Conservation (phyloP, 768 basidiomycete species). For the Panaeolus cyanescens region DNA sequence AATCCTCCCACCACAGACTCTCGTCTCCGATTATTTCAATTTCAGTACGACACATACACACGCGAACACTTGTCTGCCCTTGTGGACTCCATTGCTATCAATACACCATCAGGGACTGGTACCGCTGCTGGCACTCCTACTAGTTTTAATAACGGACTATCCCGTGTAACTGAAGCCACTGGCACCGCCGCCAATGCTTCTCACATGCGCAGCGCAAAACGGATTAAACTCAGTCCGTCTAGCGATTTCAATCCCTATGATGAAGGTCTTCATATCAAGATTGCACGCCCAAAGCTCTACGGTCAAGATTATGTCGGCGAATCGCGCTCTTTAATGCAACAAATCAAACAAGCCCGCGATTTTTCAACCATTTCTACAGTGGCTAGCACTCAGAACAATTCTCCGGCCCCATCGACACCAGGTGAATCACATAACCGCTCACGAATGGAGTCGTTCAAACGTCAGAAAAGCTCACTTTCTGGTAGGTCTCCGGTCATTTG, state of each 20-base stretch:
- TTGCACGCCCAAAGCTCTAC: conserved; percentile 47
- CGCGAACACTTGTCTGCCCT: conserved; percentile 91
- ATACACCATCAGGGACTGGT: conserved; percentile 62
- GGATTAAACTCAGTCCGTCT: conserved; percentile 74
- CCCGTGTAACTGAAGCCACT: conserved; percentile 49
- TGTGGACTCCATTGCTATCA: conserved; percentile 91
- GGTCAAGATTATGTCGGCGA: conserved; percentile 79
- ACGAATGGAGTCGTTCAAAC: conserved; percentile 10
- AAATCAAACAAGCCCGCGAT: conserved; percentile 76
- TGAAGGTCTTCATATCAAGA: conserved; percentile 43
- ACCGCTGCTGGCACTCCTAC: conserved; percentile 48
- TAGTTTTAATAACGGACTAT: conserved; percentile 44
- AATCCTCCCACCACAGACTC: conserved; percentile 60
- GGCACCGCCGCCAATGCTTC: conserved; percentile 41
- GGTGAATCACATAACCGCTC: neutral
- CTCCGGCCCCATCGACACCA: conserved; percentile 19
- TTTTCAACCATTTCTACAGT: conserved; percentile 76
- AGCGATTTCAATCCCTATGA: conserved; percentile 60
- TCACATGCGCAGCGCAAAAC: conserved; percentile 74
- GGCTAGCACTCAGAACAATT: conserved; percentile 38
- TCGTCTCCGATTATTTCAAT: conserved; percentile 84
- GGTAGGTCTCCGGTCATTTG: conserved; percentile 2
- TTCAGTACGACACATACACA: conserved; percentile 96
- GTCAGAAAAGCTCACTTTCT: conserved; percentile 3
- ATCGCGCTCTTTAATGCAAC: conserved; percentile 75